These are phyloP conservation scores for Hypoxylon sp. DNA, from an alignment of 2,329 filamentous ascomycete genomes.

Conservation along the genomic window DNA sequence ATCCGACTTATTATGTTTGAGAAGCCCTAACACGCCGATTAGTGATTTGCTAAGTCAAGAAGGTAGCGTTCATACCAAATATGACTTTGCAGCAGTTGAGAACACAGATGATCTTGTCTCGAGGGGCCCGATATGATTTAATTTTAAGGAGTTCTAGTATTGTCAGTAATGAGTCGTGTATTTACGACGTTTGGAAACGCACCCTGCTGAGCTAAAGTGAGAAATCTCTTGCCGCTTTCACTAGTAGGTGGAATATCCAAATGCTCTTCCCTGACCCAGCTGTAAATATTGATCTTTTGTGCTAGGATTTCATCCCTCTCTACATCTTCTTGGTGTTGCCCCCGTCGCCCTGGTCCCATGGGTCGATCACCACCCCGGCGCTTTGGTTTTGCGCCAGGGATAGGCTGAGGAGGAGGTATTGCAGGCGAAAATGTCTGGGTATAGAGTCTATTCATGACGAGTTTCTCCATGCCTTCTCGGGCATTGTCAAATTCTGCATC, in stretches of 20 bases:
- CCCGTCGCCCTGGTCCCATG: conserved; percentile 85
- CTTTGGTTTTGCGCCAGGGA: conserved; percentile 77
- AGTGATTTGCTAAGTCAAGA: conserved; percentile 22
- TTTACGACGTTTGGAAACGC: conserved; percentile 43
- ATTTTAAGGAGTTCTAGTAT: conserved; percentile 91
- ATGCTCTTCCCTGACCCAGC: conserved; percentile 94
- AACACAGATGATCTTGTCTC: conserved; percentile 98
- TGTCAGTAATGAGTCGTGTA: conserved; percentile 32
- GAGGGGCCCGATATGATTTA: conserved; percentile 94
- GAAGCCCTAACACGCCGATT: conserved; percentile 70
- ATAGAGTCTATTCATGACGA: conserved; percentile 98
- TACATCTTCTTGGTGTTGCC: conserved; percentile 98
- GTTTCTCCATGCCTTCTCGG: conserved; percentile 98
- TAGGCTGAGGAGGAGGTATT: conserved; percentile 84
- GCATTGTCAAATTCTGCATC: conserved; percentile 99
- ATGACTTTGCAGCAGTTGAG: conserved; percentile 99
- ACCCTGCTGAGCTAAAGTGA: conserved; percentile 91
- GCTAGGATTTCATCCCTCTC: conserved; percentile 95
- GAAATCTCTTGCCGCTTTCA: conserved; percentile 88
- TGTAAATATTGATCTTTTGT: conserved; percentile 97
- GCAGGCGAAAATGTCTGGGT: conserved; percentile 96
- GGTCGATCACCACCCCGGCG: conserved; percentile 77
- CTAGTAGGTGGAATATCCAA: conserved; percentile 89
- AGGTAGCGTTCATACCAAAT: conserved; percentile 74
- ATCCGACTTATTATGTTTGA: conserved; percentile 93